Percentiles rank a stretch among this genome's conserved stretches.
Evolutionary conservation across 177 flowering plant genomes (phyloP).

Genomic region (Vitis hybrid): DNA sequence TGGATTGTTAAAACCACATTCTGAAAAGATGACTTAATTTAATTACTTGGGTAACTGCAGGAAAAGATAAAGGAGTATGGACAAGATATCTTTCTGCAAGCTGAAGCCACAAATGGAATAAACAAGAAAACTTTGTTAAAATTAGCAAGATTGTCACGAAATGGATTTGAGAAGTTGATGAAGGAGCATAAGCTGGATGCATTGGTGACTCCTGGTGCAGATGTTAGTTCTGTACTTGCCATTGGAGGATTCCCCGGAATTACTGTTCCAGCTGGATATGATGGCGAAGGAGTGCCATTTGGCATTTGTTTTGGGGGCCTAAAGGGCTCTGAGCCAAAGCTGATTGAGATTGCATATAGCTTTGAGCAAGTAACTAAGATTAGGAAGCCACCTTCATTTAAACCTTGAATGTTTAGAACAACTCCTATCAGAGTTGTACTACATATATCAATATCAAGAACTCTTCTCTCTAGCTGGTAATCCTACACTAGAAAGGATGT

Average conservation of each 20-base stretch:
- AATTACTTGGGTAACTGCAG: background rate
- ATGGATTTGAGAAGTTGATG: slow-evolving; percentile 40
- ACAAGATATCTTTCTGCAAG: background rate
- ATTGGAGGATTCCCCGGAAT: slow-evolving; percentile 45
- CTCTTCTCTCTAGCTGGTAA: slow-evolving; percentile 2
- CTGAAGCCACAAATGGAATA: slow-evolving; percentile 15
- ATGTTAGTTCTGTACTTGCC: slow-evolving; percentile 17
- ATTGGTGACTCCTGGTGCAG: slow-evolving; percentile 19
- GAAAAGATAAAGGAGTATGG: slow-evolving; percentile 11
- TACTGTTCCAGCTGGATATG: slow-evolving; percentile 30
- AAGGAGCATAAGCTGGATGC: slow-evolving; percentile 37
- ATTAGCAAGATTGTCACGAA: slow-evolving; percentile 1
- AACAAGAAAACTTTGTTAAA: slow-evolving; percentile 15
- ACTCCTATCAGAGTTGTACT: too few species aligned
- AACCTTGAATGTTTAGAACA: too few species aligned
- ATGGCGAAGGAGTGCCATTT: slow-evolving; percentile 1
- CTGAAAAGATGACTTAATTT: background rate
- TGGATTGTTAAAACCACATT: background rate
- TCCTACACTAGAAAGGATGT: background rate
- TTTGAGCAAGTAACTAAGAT: slow-evolving; percentile 17
- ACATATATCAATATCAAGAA: too few species aligned
- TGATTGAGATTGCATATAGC: slow-evolving; percentile 14
- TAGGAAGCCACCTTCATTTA: slow-evolving; percentile 5
- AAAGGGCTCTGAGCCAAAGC: slow-evolving; percentile 12
- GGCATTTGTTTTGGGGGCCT: slow-evolving; percentile 18